Percentiles rank a stretch among this genome's conserved stretches.
phyloP scores from a whole-genome alignment of 768 basidiomycete genomes.

The Pholiota microspora region DNA sequence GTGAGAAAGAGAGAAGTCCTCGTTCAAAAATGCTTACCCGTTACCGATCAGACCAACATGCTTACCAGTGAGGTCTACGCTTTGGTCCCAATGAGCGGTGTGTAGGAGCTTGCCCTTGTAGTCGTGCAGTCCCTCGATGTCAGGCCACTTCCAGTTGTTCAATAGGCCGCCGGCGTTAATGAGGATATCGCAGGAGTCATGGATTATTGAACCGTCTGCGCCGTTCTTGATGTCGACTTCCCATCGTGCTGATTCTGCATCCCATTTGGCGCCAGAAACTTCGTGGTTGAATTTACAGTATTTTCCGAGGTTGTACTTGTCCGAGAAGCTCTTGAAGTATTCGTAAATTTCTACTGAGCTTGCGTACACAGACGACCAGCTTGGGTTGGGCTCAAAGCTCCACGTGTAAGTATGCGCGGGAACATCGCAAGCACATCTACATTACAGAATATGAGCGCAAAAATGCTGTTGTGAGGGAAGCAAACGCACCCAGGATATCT shows the following conservation, averaged over 20 bases:
- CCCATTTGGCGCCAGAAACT: conserved; percentile 29
- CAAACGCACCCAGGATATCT: conserved; percentile 30
- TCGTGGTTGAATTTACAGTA: conserved; percentile 27
- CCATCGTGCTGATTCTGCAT: conserved; percentile 26
- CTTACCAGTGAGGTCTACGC: conserved; percentile 31
- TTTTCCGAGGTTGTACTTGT: conserved; percentile 28
- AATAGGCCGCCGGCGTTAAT: conserved; percentile 32
- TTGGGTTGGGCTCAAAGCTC: conserved; percentile 28
- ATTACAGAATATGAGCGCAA: no score
- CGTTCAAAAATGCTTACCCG: conserved; percentile 20
- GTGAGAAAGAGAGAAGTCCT: neutral
- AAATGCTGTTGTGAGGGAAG: neutral
- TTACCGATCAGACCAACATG: conserved; percentile 38
- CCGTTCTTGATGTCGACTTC: conserved; percentile 24
- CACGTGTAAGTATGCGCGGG: conserved; percentile 30
- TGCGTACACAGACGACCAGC: conserved; percentile 29
- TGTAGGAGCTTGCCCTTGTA: conserved; percentile 34
- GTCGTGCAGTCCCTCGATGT: conserved; percentile 30
- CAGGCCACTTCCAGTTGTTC: conserved; percentile 38
- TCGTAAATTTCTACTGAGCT: conserved; percentile 25
- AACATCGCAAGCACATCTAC: conserved; percentile 24
- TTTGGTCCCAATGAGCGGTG: conserved; percentile 31
- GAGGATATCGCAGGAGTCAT: conserved; percentile 30
- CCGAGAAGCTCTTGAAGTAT: conserved; percentile 26
- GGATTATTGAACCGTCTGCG: conserved; percentile 13